phyloP scores from a whole-genome alignment of 495 filamentous ascomycete genomes.

The Penicillium turbatum region DNA sequence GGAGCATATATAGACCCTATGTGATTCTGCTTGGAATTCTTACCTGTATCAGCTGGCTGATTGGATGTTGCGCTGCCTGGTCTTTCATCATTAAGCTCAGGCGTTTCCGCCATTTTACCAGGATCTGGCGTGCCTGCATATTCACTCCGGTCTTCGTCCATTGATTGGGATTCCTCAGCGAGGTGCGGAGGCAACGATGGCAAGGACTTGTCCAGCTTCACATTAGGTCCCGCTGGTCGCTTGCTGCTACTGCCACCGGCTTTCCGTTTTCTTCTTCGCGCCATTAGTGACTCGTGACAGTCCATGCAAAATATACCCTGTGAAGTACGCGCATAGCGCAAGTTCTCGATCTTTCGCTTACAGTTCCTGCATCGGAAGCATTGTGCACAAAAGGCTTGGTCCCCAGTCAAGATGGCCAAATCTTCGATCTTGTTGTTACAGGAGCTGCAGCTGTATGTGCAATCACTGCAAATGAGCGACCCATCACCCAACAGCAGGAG shows the following conservation, averaged over 20 bases:
- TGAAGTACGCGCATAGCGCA: conserved; percentile 95
- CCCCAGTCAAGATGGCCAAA: conserved; percentile 93
- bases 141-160: conserved; percentile 63
- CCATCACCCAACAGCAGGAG: conserved; percentile 95
- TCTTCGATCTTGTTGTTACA: conserved; percentile 99
- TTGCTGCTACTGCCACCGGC: conserved; percentile 46
- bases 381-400: conserved; percentile 97
- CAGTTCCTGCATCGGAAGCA: conserved; percentile 98
- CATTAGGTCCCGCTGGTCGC: conserved; percentile 52
- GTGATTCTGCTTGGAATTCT: background rate
- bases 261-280: conserved; percentile 85
- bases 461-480: conserved; percentile 97
- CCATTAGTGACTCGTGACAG: conserved; percentile 98
- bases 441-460: conserved; percentile 97
- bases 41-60: conserved; percentile 20
- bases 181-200: conserved; percentile 83
- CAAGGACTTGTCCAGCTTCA: conserved; percentile 87
- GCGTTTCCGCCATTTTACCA: conserved; percentile 16
- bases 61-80: conserved; percentile 10
- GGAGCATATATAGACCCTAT: background rate
- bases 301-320: conserved; percentile 99
- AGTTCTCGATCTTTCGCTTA: conserved; percentile 96
- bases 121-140: conserved; percentile 64
- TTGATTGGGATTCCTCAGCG: conserved; percentile 57
- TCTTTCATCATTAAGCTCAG: conserved; percentile 11